Conservation (phyloP, 2,329 filamentous ascomycete species). For the Fusarium redolens region DNA sequence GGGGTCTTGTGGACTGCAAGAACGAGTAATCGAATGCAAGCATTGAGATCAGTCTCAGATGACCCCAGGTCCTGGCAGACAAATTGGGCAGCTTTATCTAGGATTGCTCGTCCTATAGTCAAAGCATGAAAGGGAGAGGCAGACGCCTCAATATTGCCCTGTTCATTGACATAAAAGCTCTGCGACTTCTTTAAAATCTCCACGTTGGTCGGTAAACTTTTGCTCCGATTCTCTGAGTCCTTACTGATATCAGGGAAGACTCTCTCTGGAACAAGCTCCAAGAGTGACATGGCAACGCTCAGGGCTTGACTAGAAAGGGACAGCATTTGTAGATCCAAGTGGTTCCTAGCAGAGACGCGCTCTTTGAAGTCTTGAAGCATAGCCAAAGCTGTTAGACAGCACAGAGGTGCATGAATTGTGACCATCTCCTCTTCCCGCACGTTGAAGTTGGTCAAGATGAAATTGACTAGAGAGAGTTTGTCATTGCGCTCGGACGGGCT, state of each 20-base stretch:
- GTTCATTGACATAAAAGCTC: slow-evolving; percentile 76
- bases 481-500: slow-evolving; percentile 63
- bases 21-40: slow-evolving; percentile 70
- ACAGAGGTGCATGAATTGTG: slow-evolving; percentile 82
- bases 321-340: slow-evolving; percentile 50
- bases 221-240: slow-evolving; percentile 7
- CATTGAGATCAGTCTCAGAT: slow-evolving; percentile 62
- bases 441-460: slow-evolving; percentile 90
- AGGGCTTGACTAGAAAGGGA: slow-evolving; percentile 51
- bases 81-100: slow-evolving; percentile 68
- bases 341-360: slow-evolving; percentile 44
- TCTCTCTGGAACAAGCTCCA: slow-evolving; percentile 73
- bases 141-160: slow-evolving; percentile 74
- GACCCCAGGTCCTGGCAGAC: slow-evolving; percentile 59
- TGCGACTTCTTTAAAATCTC: slow-evolving; percentile 71
- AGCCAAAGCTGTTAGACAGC: slow-evolving; percentile 67
- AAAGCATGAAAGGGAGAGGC: slow-evolving; percentile 68
- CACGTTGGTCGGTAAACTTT: slow-evolving; percentile 43
- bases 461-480: slow-evolving; percentile 79
- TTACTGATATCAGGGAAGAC: slow-evolving; percentile 60
- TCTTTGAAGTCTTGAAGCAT: slow-evolving; percentile 68
- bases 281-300: slow-evolving; percentile 65
- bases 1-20: slow-evolving; percentile 66
- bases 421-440: slow-evolving; percentile 97
- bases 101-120: slow-evolving; percentile 69